Percentiles rank a stretch among this genome's conserved stretches.
These are phyloP conservation scores for Xylaria sp. DNA, from an alignment of 2,329 filamentous ascomycete genomes.

Conservation along the genomic window DNA sequence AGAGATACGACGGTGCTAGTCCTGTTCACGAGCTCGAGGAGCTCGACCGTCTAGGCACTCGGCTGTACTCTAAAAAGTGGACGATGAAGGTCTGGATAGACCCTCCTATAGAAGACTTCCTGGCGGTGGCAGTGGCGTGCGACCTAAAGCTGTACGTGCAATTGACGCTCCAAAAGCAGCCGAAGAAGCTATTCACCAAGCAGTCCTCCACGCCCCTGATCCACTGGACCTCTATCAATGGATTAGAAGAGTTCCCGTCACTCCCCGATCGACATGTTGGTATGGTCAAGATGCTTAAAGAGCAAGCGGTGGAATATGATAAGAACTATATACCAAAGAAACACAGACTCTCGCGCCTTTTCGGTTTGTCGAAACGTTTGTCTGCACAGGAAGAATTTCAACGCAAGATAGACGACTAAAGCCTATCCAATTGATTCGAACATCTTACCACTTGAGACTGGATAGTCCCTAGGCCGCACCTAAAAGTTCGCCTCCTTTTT, in stretches of 20 bases:
- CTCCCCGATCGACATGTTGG: neutral
- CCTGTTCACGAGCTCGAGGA: neutral
- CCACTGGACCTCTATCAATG: neutral
- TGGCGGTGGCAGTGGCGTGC: neutral
- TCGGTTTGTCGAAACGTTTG: neutral
- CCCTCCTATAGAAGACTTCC: neutral
- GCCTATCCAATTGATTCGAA: too few relatives aligned
- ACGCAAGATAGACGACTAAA: neutral
- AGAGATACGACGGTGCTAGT: neutral
- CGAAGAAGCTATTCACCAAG: neutral
- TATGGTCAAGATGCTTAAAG: neutral
- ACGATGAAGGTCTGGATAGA: neutral
- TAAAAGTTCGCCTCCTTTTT: too few relatives aligned
- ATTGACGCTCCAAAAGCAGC: neutral
- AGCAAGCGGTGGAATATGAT: neutral
- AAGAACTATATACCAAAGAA: neutral
- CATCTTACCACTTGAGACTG: too few relatives aligned
- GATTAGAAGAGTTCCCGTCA: neutral
- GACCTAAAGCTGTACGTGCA: neutral
- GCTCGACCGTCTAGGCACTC: neutral
- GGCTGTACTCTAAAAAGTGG: neutral
- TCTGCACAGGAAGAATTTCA: neutral
- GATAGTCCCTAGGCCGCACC: too few relatives aligned
- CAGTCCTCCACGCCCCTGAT: neutral
- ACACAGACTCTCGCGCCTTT: neutral